Evolutionary conservation across 345 rosid species (phyloP).

Genomic region (Aquilaria sinensis): DNA sequence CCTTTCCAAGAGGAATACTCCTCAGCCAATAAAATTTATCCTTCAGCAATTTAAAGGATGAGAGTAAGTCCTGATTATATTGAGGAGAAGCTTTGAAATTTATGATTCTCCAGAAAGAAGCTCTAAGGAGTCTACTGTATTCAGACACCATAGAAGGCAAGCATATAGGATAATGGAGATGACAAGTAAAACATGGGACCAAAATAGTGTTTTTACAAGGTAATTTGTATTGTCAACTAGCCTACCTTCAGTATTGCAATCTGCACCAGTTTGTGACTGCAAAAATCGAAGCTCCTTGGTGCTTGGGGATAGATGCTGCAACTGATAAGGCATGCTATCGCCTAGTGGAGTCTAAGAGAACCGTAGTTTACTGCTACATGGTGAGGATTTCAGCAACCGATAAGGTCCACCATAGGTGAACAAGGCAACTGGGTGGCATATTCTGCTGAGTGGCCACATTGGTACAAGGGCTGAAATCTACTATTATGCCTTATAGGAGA

Average conservation of each 20-base stretch:
- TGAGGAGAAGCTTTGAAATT: too few relatives aligned
- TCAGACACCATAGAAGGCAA: too few relatives aligned
- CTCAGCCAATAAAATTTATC: too few relatives aligned
- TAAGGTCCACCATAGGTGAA: constrained; percentile 9
- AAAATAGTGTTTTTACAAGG: not conserved
- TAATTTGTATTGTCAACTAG: not conserved
- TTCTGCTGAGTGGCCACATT: constrained; percentile 1
- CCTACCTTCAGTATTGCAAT: constrained; percentile 19
- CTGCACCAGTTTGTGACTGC: constrained; percentile 11
- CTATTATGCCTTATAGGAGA: constrained; percentile 11
- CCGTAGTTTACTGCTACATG: constrained; percentile 13
- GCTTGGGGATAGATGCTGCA: constrained; percentile 21
- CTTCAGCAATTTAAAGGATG: too few relatives aligned
- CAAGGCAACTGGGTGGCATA: constrained; percentile 13
- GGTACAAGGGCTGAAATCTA: constrained; percentile 13
- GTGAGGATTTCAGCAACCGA: constrained; percentile 15
- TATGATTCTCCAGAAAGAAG: too few relatives aligned
- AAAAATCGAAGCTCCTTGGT: constrained; percentile 10
- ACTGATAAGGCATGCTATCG: constrained; percentile 8
- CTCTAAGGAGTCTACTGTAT: too few relatives aligned
- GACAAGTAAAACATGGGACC: too few relatives aligned
- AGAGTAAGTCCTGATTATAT: too few relatives aligned
- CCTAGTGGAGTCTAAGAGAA: constrained; percentile 15
- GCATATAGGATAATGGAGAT: too few relatives aligned
- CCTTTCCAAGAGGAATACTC: too few relatives aligned